phyloP scores from a whole-genome alignment of 2,329 filamentous ascomycete genomes.

The Aspergillus niger region DNA sequence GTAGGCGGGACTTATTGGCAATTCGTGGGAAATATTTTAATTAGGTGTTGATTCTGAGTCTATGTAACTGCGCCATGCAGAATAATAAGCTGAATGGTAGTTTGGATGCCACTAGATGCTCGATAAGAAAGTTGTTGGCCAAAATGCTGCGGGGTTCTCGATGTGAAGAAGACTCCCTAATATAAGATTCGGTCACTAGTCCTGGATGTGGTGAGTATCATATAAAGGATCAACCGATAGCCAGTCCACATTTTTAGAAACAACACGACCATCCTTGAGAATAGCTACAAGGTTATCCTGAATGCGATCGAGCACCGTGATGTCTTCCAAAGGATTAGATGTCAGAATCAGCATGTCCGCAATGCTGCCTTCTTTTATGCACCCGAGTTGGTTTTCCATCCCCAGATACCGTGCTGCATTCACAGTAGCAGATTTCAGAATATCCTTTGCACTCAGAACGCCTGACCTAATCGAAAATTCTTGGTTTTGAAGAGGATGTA shows the following conservation, averaged over 20 bases:
- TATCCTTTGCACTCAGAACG: constrained; percentile 43
- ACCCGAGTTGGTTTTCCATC: constrained; percentile 50
- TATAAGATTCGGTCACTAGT: no score
- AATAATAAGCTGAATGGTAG: no score
- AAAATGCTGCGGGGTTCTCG: no score
- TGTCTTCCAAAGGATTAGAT: constrained; percentile 55
- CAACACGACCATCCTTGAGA: constrained; percentile 57
- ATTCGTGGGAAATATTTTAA: no score
- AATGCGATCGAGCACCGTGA: constrained; percentile 52
- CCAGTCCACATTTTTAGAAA: not conserved
- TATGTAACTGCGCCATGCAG: no score
- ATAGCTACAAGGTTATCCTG: constrained; percentile 53
- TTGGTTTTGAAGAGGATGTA: constrained; percentile 48
- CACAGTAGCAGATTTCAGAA: constrained; percentile 54
- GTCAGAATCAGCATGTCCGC: constrained; percentile 57
- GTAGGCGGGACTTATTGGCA: no score
- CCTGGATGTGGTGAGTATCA: not conserved
- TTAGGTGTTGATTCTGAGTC: no score
- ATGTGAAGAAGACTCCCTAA: no score
- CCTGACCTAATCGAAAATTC: constrained; percentile 50
- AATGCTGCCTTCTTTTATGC: constrained; percentile 50
- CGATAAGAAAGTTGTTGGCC: no score
- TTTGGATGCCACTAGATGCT: no score
- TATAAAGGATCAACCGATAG: constrained; percentile 8
- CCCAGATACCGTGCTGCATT: constrained; percentile 53